phyloP scores from a whole-genome alignment of 306 rosid genomes.

The Vachellia collinsii region DNA sequence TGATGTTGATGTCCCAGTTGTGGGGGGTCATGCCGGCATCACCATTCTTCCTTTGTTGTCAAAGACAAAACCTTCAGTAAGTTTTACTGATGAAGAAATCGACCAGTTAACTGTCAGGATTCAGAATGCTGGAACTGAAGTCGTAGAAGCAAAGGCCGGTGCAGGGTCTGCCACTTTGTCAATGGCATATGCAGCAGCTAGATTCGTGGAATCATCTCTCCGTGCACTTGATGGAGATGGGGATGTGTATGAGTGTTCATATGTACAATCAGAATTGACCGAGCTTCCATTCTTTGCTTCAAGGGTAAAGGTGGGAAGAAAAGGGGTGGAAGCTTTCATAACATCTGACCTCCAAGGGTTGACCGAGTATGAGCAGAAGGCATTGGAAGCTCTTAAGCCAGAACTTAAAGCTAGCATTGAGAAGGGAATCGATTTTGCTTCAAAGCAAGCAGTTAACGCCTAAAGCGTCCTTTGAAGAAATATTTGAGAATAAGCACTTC shows the following conservation, averaged over 20 bases:
- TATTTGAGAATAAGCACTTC: conserved; percentile 40
- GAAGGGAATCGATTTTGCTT: conserved; percentile 85
- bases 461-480: conserved; percentile 45
- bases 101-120: conserved; percentile 78
- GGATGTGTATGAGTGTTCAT: conserved; percentile 90
- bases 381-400: conserved; percentile 87
- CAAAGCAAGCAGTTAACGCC: conserved; percentile 68
- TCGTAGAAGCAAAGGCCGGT: conserved; percentile 98
- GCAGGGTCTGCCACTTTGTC: conserved; percentile 97
- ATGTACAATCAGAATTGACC: conserved; percentile 80
- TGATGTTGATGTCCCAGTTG: conserved; percentile 95
- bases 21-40: conserved; percentile 97
- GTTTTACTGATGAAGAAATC: conserved; percentile 77
- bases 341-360: conserved; percentile 85
- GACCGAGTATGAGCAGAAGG: conserved; percentile 89
- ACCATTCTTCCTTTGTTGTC: conserved; percentile 91
- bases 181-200: conserved; percentile 98
- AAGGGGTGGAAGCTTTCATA: conserved; percentile 88
- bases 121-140: conserved; percentile 98
- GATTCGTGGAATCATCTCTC: conserved; percentile 95
- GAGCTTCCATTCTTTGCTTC: conserved; percentile 97
- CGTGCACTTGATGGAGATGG: conserved; percentile 95
- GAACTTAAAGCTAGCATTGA: conserved; percentile 96
- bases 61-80: conserved; percentile 75
- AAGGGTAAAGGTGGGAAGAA: conserved; percentile 85